phyloP scores from a whole-genome alignment of 805 yeast genomes.

The Zygoascus tannicola region DNA sequence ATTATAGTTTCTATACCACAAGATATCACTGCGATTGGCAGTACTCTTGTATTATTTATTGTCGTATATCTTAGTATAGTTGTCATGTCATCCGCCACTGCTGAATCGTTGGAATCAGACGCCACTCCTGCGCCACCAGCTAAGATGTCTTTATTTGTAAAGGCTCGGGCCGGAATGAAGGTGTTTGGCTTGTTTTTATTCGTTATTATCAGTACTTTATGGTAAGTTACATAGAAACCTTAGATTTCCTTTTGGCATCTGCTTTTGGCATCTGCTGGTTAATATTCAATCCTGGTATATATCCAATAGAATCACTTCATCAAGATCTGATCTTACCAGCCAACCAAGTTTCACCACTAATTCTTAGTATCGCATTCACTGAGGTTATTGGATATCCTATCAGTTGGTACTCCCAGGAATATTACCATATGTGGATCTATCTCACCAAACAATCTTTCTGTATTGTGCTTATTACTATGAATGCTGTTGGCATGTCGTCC shows the following conservation, averaged over 20 bases:
- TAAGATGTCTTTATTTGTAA: too few species aligned
- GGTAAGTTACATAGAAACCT: constrained; percentile 1
- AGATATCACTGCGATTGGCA: too few species aligned
- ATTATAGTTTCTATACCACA: too few species aligned
- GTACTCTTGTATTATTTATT: too few species aligned
- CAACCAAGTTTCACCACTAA: too few species aligned
- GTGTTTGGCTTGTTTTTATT: constrained; percentile 7
- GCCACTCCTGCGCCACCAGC: background rate
- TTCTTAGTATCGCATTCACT: constrained; percentile 13
- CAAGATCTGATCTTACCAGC: too few species aligned
- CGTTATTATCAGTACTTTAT: constrained; percentile 9
- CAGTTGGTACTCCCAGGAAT: constrained; percentile 16
- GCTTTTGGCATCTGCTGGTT: too few species aligned
- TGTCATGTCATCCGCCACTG: too few species aligned
- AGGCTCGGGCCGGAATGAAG: constrained; percentile 1
- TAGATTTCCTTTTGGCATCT: too few species aligned
- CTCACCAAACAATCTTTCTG: constrained; percentile 28
- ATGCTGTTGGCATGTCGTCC: constrained; percentile 25
- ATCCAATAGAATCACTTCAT: too few species aligned
- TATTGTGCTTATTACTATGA: constrained; percentile 20
- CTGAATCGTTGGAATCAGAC: background rate
- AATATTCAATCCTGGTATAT: too few species aligned
- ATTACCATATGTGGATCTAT: constrained; percentile 25
- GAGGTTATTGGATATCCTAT: constrained; percentile 26
- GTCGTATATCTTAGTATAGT: too few species aligned